phyloP scores from a whole-genome alignment of 1,139 yeast genomes.

The Yamadazyma triangularis region DNA sequence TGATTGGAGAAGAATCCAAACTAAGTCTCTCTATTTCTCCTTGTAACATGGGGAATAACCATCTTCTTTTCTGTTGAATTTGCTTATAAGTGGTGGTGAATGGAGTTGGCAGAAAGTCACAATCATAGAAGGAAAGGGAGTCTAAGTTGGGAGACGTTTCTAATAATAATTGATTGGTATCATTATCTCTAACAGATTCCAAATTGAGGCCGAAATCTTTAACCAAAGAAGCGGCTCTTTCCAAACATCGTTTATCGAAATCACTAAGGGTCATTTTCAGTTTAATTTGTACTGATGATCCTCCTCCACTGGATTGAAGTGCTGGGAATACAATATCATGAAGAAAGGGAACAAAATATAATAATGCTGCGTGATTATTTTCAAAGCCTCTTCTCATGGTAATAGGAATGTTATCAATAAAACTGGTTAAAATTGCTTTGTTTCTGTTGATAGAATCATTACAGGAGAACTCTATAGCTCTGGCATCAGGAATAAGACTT shows the following conservation, averaged over 20 bases:
- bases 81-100: constrained; percentile 16
- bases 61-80: constrained; percentile 26
- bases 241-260: constrained; percentile 23
- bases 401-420: constrained; percentile 26
- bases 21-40: constrained; percentile 37
- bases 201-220: constrained; percentile 25
- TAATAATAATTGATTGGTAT: constrained; percentile 25
- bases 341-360: constrained; percentile 42
- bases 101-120: no score
- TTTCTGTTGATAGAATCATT: constrained; percentile 29
- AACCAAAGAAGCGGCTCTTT: constrained; percentile 24
- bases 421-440: constrained; percentile 19
- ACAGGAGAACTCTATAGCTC: constrained; percentile 42
- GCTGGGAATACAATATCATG: constrained; percentile 45
- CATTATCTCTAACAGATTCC: constrained; percentile 32
- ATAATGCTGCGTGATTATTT: constrained; percentile 23
- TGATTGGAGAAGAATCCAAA: constrained; percentile 17
- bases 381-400: constrained; percentile 24
- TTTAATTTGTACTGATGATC: constrained; percentile 5
- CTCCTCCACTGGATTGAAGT: constrained; percentile 15
- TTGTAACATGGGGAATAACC: constrained; percentile 35
- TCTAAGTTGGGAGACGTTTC: constrained; percentile 37
- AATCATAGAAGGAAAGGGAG: constrained; percentile 23
- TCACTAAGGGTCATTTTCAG: constrained; percentile 20
- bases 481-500: constrained; percentile 32